Conservation (phyloP, 2,329 filamentous ascomycete species). For the Xylaria arbuscula region DNA sequence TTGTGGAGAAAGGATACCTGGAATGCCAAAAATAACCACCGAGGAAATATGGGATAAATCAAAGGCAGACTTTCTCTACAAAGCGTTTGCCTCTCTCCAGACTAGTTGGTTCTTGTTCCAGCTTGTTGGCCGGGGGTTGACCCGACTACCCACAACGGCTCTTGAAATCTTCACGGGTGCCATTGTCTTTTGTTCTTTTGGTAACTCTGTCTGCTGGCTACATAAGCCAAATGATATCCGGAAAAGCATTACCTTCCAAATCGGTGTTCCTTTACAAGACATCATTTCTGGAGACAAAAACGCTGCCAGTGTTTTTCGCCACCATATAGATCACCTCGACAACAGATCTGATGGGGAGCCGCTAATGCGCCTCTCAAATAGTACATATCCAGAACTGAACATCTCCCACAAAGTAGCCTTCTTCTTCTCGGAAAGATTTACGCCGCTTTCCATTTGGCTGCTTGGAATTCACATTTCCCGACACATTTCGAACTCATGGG, state of each 20-base stretch:
- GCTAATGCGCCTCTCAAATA: neutral
- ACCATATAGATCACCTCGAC: neutral
- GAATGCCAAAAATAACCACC: slow-evolving; percentile 10
- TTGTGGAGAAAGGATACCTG: slow-evolving; percentile 7
- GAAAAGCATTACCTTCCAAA: neutral
- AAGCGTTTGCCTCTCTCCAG: neutral
- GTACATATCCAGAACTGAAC: neutral
- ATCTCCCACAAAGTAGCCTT: neutral
- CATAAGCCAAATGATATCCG: slow-evolving; percentile 3
- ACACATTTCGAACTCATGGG: neutral
- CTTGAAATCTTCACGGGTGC: neutral
- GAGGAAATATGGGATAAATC: slow-evolving; percentile 20
- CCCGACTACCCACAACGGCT: neutral
- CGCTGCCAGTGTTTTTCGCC: neutral
- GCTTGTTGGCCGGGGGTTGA: neutral
- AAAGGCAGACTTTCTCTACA: slow-evolving; percentile 3
- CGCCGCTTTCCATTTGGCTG: neutral
- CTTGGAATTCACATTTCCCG: slow-evolving; percentile 7
- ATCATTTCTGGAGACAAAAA: neutral
- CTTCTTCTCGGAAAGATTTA: slow-evolving; percentile 11
- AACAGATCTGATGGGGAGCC: neutral
- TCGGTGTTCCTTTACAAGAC: neutral
- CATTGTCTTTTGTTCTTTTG: neutral
- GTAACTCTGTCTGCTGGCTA: neutral
- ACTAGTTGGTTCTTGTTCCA: neutral